Percentiles rank a stretch among this genome's conserved stretches.
Conservation (phyloP, 192 early-diverging fungal species). For the Nowakowskiella sp. region DNA sequence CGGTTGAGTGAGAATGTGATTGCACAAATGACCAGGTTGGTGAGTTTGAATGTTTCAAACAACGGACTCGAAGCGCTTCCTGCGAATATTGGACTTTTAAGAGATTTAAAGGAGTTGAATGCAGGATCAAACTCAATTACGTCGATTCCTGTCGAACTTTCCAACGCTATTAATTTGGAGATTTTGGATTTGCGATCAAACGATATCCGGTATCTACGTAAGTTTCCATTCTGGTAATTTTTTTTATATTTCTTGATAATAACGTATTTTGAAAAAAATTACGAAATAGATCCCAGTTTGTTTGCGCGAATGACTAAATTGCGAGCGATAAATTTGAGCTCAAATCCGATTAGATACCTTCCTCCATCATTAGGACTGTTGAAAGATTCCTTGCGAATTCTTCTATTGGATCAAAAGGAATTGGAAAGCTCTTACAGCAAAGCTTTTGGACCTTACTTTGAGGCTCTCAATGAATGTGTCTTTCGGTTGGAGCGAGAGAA, state of each 20-base stretch:
- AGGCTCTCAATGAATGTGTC: too few species aligned
- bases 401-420: too few species aligned
- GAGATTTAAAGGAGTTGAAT: constrained; percentile 30
- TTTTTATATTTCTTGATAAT: constrained; percentile 4
- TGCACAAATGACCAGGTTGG: constrained; percentile 10
- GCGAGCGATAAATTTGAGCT: constrained; percentile 21
- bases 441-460: too few species aligned
- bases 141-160: constrained; percentile 21
- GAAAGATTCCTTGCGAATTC: too few species aligned
- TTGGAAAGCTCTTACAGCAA: too few species aligned
- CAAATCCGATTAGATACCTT: constrained; percentile 22
- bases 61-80: constrained; percentile 25
- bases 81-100: constrained; percentile 7
- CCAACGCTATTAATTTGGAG: constrained; percentile 21
- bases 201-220: constrained; percentile 20
- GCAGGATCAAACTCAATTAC: constrained; percentile 16
- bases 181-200: constrained; percentile 31
- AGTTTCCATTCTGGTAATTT: constrained; percentile 7
- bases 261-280: neutral
- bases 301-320: constrained; percentile 15
- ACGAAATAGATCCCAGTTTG: constrained; percentile 2
- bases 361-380: constrained; percentile 40
- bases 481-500: too few species aligned
- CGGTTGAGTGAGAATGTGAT: too few species aligned
- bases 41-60: constrained; percentile 27